A percentile compares a stretch with the other conserved stretches of the same genome.
These are phyloP conservation scores for Flaveria sonorensis DNA, from an alignment of 129 eudicot species.

Conservation along the genomic window DNA sequence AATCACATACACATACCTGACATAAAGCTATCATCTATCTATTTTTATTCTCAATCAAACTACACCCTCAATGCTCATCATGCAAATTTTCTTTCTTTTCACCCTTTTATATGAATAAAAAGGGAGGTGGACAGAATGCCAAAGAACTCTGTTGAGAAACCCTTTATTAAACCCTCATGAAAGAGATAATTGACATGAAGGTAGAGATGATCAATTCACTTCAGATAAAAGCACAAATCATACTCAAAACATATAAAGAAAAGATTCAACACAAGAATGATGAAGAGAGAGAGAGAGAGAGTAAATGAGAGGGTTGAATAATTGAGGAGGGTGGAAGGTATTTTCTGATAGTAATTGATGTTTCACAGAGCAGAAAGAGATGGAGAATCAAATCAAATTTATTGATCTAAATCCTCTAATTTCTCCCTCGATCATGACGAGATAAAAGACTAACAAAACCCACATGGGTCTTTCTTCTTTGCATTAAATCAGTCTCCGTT, in stretches of 20 bases:
- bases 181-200: conserved; percentile 1
- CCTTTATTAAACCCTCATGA: conserved; percentile 77
- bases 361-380: conserved; percentile 1
- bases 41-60: too few species aligned
- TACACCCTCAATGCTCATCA: not conserved
- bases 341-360: not conserved
- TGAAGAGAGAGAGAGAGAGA: not conserved
- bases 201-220: not conserved
- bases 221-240: not conserved
- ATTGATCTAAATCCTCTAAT: conserved; percentile 10
- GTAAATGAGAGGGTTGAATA: conserved; percentile 35
- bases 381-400: conserved; percentile 24
- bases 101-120: not conserved
- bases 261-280: conserved; percentile 2
- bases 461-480: conserved; percentile 14
- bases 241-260: not conserved
- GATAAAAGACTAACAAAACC: not conserved
- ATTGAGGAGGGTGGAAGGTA: conserved; percentile 22
- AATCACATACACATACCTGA: too few species aligned
- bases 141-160: conserved; percentile 77
- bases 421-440: not conserved
- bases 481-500: conserved; percentile 30
- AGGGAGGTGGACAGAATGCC: conserved; percentile 99
- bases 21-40: too few species aligned
- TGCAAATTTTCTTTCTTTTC: not conserved